Evolutionary conservation across 331 rosid species (phyloP), one percentile per base, ranked within the genome.

Genomic region (Arachis monticola): DNA sequence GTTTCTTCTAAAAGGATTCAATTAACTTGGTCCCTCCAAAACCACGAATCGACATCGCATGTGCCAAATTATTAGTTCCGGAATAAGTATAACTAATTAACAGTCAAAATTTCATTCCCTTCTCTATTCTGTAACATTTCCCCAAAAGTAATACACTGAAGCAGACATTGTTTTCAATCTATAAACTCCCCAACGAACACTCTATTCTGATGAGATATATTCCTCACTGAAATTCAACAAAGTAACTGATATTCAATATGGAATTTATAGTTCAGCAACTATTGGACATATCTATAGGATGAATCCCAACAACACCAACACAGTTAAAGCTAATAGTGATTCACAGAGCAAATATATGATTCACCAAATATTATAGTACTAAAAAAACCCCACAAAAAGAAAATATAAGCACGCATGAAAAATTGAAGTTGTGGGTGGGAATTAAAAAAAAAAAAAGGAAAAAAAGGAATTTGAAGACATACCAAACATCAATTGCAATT

Each of bases 401-500:
- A 69, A 10, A 0, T 8, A 30, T 6, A 5, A 58, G 52, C 70
- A 40, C 17, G 5, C 6, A 48, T 8, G 10, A 12, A 74, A 73
- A 73, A 55, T 64, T 22, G 45, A 83, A 63, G 69, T 40, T 62
- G 22, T 8, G 60, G 38, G 2, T 2, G 2, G 38, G 38, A 35
- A 35, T 35, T 35, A 2, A 32, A 35, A 35, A 35, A 35, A 35
- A 35, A 45, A 59, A 12, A 68, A 17, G 13, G 44, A 0, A 8
- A 35, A 72, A n/a, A n/a, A n/a, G n/a, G 69, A 56, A 5, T 38
- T 68, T 1, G 55, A 55, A 64, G 0, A 57, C 87, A 76, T 77
- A 92, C 98, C 95, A 62, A 72, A 83, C 83, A 22, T 78, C 87
- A 44, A 81, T 57, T 52, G 80, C 89, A 78, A 79, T 79, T 76